Evolutionary conservation across 2,329 filamentous ascomycete genomes (phyloP), one percentile per base, ranked within the genome.

Genomic region (Venturia pyrina): DNA sequence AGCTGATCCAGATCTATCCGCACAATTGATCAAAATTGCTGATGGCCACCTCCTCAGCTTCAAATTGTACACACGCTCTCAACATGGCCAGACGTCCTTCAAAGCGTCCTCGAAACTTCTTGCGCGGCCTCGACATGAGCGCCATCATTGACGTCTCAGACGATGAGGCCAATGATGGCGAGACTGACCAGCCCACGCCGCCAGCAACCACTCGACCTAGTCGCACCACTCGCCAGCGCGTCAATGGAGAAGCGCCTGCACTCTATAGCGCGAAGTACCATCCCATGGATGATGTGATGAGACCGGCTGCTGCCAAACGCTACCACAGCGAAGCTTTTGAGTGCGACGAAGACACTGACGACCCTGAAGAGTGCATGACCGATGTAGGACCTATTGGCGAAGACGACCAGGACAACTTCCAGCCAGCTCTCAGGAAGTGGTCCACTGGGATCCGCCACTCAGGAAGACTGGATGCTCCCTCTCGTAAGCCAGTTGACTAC

Each of bases 211-310:
- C 13, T n/a, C 21, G 53, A 5, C 7, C 37, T 21, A 34, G 60
- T 34, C 60, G 43, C 21, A 43, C 40, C n/a, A 62, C 60, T 17
- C 60, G 60, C 10, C 60, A 62, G n/a, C 28, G 21, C 15, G 15
- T 62, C 43, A 34, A 62, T 62, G 60, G 60, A n/a, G 28, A 32
- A 21, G 21, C 60, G 2, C 21, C 37, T 5, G 60, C 60, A 50
- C 43, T 56, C 6, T 64, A 64, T 19, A 53, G 19, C 28, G 46
- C 46, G 4, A 64, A 53, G 46, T 64, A 37, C 21, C 62, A 64
- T 40, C 62, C 62, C 6, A 48, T 64, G 48, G 62, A 64, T 28
- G 62, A 64, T n/a, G 43, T 64, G n/a, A 40, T 56, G 28, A 48
- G 37, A 34, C 60, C 60, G 13, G 21, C 60, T 13, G 32, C 32